Base-by-base conservation (phyloP, 352 stramenopile species). In the Aphanomyces invadans region DNA sequence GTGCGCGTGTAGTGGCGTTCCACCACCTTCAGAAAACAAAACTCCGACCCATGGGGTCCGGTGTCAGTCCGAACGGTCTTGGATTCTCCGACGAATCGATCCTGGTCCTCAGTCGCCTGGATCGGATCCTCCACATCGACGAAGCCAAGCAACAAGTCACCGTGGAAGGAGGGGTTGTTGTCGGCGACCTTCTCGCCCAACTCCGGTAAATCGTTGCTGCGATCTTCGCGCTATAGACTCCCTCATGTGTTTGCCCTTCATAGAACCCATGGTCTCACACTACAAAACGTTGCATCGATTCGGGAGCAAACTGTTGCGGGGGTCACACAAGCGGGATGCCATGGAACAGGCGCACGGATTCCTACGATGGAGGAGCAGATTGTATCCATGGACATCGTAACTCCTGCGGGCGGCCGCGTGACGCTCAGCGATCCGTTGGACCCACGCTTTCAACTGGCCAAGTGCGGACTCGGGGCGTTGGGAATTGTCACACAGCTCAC, bases 261-360 rank as follows among this genome's bases (percentile, higher is more conserved):
- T 32, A 68, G 46, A 7, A 71, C 62, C 21, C 74, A 97, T 70
- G 86, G 88, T 45, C 76, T 99, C 63, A 99, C 96, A 28, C 92
- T 99, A 72, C 89, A 98, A 53, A 99, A 99, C 68, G 89, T 99
- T n/a, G 96, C 96, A 28, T 98, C 90, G 3, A 99, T 99, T 74
- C 94, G 92, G 36, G 92, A 99, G 73, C 97, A 99, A 71, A 95
- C 98, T 70, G 88, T 99, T 36, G 96, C 94, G 32, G 97, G 97
- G 1, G 98, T 99, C 70, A 91, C 93, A 19, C 95, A 98, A 73
- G 93, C 87, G 66, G 88, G 87, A 12, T 96, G 88, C n/a, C 97
- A 99, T 74, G 97, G 97, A 44, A 98, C 96, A 23, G 97, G 97
- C 19, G 90, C 87, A 2, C 73, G 64, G 1, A 96, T 99, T 62